Conservation (phyloP, 805 yeast genomes). For the Yarrowia deformans region DNA sequence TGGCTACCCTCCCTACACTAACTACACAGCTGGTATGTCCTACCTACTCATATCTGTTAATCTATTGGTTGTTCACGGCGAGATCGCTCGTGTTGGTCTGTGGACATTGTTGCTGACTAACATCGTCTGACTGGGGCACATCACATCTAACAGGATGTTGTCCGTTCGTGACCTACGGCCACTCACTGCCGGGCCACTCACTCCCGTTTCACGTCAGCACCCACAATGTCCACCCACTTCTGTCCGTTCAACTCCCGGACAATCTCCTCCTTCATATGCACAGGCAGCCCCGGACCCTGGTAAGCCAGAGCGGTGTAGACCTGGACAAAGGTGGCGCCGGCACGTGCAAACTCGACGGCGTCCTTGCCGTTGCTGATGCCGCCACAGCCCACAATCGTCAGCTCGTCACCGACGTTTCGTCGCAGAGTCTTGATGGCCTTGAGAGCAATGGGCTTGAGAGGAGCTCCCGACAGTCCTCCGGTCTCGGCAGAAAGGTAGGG, state of each 20-base stretch:
- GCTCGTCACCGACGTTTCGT: constrained; percentile 73
- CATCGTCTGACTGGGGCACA: too few species aligned
- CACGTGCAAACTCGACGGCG: constrained; percentile 88
- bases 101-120: not conserved
- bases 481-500: constrained; percentile 59
- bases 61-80: not conserved
- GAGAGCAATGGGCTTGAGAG: constrained; percentile 80
- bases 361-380: constrained; percentile 89
- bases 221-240: constrained; percentile 76
- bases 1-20: too few species aligned
- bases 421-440: constrained; percentile 74
- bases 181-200: not conserved
- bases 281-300: constrained; percentile 86
- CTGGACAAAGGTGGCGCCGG: constrained; percentile 92
- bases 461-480: constrained; percentile 94
- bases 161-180: too few species aligned
- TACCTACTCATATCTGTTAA: too few species aligned
- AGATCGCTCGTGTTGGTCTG: not conserved
- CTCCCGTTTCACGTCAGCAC: constrained; percentile 30
- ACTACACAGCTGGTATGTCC: too few species aligned
- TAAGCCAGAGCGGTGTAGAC: constrained; percentile 90
- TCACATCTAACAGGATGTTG: too few species aligned
- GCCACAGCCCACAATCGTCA: constrained; percentile 91
- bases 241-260: constrained; percentile 74
- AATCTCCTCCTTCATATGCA: constrained; percentile 65